phyloP scores from a whole-genome alignment of 208 protist species.

The Tritrichomonas musculus region DNA sequence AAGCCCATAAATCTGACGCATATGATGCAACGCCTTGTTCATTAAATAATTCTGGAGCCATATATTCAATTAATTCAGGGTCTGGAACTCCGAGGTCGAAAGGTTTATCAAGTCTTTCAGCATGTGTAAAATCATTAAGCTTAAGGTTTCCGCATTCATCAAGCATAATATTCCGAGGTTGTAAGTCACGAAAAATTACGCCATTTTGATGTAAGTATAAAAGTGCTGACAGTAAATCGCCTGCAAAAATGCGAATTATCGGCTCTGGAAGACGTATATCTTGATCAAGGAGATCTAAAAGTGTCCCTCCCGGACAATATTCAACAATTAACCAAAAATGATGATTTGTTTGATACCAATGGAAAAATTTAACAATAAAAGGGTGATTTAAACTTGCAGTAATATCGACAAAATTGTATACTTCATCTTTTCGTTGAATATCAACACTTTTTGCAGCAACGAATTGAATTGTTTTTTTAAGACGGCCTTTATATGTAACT shows the following conservation, averaged over 20 bases:
- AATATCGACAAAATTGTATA: not conserved
- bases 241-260: not conserved
- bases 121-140: not conserved
- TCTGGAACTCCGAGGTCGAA: not conserved
- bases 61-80: not conserved
- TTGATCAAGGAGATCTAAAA: not conserved
- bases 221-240: not conserved
- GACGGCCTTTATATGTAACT: not conserved
- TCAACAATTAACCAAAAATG: not conserved
- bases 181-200: not conserved
- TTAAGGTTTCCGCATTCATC: not conserved
- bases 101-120: not conserved
- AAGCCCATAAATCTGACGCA: not conserved
- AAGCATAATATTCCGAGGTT: not conserved
- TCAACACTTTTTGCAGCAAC: constrained; percentile 16
- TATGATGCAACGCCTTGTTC: not conserved
- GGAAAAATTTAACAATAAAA: not conserved
- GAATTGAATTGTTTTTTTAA: constrained; percentile 23
- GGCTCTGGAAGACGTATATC: not conserved
- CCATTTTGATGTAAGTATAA: constrained; percentile 21
- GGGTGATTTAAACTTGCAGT: not conserved
- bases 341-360: not conserved
- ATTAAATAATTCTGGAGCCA: not conserved
- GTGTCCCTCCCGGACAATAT: not conserved
- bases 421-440: not conserved